Evolutionary conservation across 140 eudicot genomes (phyloP).

Genomic region (Ambrosia hybrid): DNA sequence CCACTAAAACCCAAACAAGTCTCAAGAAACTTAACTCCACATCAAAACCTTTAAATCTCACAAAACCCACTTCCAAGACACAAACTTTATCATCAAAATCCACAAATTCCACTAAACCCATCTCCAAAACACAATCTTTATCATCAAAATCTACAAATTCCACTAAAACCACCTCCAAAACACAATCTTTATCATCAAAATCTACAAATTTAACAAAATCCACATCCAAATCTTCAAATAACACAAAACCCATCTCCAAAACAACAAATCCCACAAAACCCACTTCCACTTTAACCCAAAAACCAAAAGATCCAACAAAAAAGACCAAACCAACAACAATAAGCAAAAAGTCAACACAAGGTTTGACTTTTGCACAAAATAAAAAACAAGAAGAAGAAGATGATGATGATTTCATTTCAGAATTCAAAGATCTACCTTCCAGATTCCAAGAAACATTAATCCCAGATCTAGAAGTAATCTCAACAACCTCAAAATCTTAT

Average conservation of each 20-base stretch:
- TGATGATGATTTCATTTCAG: constrained; percentile 70
- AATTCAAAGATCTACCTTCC: constrained; percentile 62
- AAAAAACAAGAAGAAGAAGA: constrained; percentile 29
- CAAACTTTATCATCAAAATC: neutral
- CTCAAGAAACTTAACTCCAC: constrained; percentile 47
- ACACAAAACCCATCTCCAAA: neutral
- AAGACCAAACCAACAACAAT: constrained; percentile 21
- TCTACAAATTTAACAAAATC: constrained; percentile 38
- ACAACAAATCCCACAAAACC: constrained; percentile 27
- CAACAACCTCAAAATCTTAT: constrained; percentile 64
- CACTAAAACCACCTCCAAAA: constrained; percentile 15
- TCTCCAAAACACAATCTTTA: constrained; percentile 11
- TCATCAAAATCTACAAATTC: constrained; percentile 9
- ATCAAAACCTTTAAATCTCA: constrained; percentile 16
- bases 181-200: neutral
- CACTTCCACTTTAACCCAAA: constrained; percentile 32
- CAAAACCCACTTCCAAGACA: constrained; percentile 17
- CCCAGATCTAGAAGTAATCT: constrained; percentile 78
- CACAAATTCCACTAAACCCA: constrained; percentile 38
- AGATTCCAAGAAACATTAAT: constrained; percentile 73
- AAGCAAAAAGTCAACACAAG: constrained; percentile 15
- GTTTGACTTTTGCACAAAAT: constrained; percentile 24
- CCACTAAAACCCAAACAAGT: constrained; percentile 23
- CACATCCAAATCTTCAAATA: constrained; percentile 6
- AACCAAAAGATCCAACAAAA: constrained; percentile 52